Conservation (phyloP, 306 rosid genomes). For the Vigna hirtella region DNA sequence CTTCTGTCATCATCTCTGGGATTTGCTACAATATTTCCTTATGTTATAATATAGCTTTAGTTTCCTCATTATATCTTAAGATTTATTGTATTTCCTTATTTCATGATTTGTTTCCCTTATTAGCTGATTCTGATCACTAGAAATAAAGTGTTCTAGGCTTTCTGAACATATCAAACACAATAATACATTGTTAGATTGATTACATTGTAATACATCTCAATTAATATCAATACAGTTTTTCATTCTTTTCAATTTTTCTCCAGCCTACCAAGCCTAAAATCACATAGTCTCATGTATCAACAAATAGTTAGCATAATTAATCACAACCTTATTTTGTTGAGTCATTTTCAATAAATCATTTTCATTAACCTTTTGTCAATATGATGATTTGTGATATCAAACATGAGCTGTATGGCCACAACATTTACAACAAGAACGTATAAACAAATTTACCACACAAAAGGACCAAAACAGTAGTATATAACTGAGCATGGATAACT, state of each 20-base stretch:
- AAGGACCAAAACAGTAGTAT: neutral
- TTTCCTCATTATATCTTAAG: neutral
- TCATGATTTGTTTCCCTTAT: neutral
- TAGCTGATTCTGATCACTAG: neutral
- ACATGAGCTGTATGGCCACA: neutral
- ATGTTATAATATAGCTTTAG: neutral
- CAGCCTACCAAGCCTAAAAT: neutral
- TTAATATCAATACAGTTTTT: neutral
- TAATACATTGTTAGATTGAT: neutral
- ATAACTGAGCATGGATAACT: conserved; percentile 3
- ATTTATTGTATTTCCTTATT: neutral
- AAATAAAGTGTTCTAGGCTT: neutral
- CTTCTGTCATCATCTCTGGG: neutral
- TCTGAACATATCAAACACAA: neutral
- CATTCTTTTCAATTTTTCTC: neutral
- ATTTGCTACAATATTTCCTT: neutral
- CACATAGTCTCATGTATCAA: neutral
- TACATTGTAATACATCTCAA: neutral
- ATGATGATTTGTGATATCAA: neutral
- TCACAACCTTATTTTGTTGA: neutral
- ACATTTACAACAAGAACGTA: neutral
- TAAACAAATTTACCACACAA: neutral
- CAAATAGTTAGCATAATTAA: neutral
- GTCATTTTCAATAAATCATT: conserved; percentile 1
- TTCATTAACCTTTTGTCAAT: neutral